A percentile compares a stretch with the other conserved stretches of the same genome.
phyloP scores from a whole-genome alignment of 805 yeast species.

The Candida anglica region DNA sequence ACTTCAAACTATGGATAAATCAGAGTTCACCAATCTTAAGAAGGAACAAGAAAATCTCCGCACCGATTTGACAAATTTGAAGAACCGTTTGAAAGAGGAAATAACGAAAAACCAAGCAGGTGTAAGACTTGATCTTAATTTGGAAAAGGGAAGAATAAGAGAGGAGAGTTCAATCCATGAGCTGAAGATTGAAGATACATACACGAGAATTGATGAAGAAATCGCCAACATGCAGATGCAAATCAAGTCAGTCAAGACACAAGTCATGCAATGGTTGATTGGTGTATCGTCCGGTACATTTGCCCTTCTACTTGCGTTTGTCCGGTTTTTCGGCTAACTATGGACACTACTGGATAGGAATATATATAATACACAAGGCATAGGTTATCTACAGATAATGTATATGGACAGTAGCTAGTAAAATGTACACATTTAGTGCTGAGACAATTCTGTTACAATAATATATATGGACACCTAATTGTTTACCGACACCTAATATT shows the following conservation, averaged over 20 bases:
- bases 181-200: constrained; percentile 89
- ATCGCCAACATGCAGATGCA: constrained; percentile 92
- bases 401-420: too few relatives aligned
- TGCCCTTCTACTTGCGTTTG: constrained; percentile 89
- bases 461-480: too few relatives aligned
- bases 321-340: constrained; percentile 63
- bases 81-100: constrained; percentile 84
- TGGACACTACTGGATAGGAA: background rate
- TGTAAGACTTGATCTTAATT: constrained; percentile 82
- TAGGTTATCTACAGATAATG: too few relatives aligned
- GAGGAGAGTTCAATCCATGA: constrained; percentile 94
- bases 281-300: constrained; percentile 99
- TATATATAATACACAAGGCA: too few relatives aligned
- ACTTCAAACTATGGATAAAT: constrained; percentile 78
- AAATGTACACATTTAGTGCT: too few relatives aligned
- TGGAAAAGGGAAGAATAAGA: constrained; percentile 93
- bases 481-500: too few relatives aligned
- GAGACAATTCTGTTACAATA: too few relatives aligned
- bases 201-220: constrained; percentile 92
- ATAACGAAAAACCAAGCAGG: constrained; percentile 87
- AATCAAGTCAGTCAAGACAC: constrained; percentile 91
- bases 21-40: constrained; percentile 76
- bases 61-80: constrained; percentile 80
- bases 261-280: constrained; percentile 96
- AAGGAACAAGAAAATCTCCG: constrained; percentile 84